Base-by-base conservation (phyloP, 805 yeast genomes). In the Brettanomyces custersianus region DNA sequence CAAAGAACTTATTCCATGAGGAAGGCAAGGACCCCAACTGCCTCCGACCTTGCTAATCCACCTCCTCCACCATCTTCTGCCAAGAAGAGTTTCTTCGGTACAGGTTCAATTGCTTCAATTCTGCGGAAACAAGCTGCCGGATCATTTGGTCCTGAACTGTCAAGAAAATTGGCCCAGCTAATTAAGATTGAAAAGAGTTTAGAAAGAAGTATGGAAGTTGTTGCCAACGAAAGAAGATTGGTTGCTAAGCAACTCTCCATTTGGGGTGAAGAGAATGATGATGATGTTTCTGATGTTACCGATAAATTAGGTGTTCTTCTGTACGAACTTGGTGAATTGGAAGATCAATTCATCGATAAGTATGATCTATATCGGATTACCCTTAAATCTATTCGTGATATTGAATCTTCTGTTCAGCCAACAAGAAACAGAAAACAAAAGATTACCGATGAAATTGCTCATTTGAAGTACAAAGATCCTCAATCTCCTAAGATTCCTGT, bases 201-300 rank as follows among this genome's bases (percentile, higher is more conserved):
- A 46, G 80, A 88, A 83, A 80, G 96, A 64, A 78, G 95, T 43
- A 72, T 92, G 54, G 97, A 92, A 69, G 71, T 85, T 46, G 88
- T 86, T 41, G 86, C 96, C 49, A 76, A 82, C 54, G 97, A 92
- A 71, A 79, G 96, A 62, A 80, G 88, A 61, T 88, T 82, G 54
- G 96, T 88, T 49, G 98, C 97, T 52, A 88, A 87, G 71, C 97
- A 90, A 70, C 75, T 90, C 60, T 87, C 96, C 24, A 62, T 80
- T 49, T 90, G 98, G 98, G 98, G 98, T 68, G 95, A 84, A 62
- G 94, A 82, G 58, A 87, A 88, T 59, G 97, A 90, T 60, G 97
- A 90, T 55, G 98, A 90, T 55, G 95, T 90, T 38, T 78, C 92
- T 43, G 97, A 90, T 63, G 87, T 90, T 46, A 90, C 97, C 49